A percentile compares a stretch with the other conserved stretches of the same genome.
phyloP scores from a whole-genome alignment of 768 basidiomycete species.

The Hypsizygus marmoreus region DNA sequence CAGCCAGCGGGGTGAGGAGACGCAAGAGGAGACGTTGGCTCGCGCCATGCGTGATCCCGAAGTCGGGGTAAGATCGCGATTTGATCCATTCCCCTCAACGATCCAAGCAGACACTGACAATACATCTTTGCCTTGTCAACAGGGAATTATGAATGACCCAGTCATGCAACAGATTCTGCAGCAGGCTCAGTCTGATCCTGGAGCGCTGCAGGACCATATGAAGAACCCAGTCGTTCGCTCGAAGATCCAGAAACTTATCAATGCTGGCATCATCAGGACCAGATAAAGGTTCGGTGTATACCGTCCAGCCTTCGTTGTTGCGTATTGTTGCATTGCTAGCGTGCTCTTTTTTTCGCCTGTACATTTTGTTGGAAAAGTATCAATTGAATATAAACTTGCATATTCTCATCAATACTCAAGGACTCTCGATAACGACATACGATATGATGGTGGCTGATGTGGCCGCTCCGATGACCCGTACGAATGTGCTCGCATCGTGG shows the following conservation, averaged over 20 bases:
- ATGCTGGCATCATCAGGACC: conserved; percentile 92
- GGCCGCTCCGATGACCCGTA: too few species aligned
- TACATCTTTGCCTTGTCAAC: conserved; percentile 9
- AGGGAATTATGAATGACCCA: conserved; percentile 88
- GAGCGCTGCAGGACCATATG: conserved; percentile 93
- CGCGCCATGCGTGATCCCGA: conserved; percentile 98
- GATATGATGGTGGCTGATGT: not conserved
- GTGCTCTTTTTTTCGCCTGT: conserved; percentile 1
- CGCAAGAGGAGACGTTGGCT: conserved; percentile 89
- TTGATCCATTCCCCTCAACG: conserved; percentile 17
- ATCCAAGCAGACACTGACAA: conserved; percentile 3
- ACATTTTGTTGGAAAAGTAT: conserved; percentile 15
- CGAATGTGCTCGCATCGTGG: too few species aligned
- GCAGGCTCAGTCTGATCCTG: conserved; percentile 89
- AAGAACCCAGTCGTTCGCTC: conserved; percentile 80
- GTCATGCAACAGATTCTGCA: conserved; percentile 94
- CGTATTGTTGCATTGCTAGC: not conserved
- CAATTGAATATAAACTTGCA: not conserved
- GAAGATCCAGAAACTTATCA: conserved; percentile 89
- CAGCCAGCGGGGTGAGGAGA: conserved; percentile 78
- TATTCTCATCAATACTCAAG: conserved; percentile 3
- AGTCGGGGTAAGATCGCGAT: conserved; percentile 83
- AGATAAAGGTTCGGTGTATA: conserved; percentile 42
- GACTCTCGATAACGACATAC: too few species aligned
- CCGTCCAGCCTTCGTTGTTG: not conserved